phyloP scores from a whole-genome alignment of 139 green algal genomes.

The Zygnema cylindricum region DNA sequence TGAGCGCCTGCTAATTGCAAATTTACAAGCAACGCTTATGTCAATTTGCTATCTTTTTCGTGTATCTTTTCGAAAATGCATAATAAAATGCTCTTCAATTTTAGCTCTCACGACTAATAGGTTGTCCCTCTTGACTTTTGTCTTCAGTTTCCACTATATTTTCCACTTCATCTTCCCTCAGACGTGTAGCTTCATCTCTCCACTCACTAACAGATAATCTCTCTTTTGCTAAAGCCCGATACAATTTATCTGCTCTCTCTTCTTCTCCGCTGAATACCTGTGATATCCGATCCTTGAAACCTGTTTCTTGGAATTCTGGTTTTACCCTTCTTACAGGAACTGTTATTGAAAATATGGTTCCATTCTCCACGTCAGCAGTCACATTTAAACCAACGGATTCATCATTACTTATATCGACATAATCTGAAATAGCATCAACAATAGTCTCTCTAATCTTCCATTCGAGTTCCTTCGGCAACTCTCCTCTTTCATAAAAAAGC shows the following conservation, averaged over 20 bases:
- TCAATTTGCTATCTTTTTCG: too few species aligned
- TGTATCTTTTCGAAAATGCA: too few species aligned
- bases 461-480: constrained; percentile 10
- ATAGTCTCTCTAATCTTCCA: constrained; percentile 1
- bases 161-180: background rate
- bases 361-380: constrained; percentile 76
- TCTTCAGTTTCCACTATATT: too few species aligned
- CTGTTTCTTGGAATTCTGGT: constrained; percentile 60
- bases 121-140: too few species aligned
- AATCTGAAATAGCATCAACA: constrained; percentile 29
- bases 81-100: too few species aligned
- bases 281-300: background rate
- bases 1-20: too few species aligned
- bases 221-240: background rate
- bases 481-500: constrained; percentile 25
- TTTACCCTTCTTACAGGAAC: constrained; percentile 87
- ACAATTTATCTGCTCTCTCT: background rate
- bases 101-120: too few species aligned
- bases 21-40: too few species aligned
- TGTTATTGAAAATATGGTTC: constrained; percentile 88
- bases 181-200: background rate
- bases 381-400: constrained; percentile 72
- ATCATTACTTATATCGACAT: constrained; percentile 38
- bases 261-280: background rate
- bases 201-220: background rate